Conservation (phyloP, 2,329 filamentous ascomycete species). For the Dichotomopilus funicola region DNA sequence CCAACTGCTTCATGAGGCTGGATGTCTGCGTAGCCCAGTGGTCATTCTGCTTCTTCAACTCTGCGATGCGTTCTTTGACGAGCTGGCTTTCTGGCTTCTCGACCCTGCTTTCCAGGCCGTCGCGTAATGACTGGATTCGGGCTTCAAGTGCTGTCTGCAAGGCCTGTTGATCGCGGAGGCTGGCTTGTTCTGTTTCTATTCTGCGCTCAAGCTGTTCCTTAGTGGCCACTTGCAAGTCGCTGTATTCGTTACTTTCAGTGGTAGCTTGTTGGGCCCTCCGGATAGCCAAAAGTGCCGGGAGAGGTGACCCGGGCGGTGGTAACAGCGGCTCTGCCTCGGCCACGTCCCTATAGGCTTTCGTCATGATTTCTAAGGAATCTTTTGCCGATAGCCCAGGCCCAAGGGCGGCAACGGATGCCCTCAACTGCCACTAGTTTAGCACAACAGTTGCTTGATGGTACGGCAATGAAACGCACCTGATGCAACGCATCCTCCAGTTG, state of each 20-base stretch:
- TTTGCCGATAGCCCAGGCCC: conserved; percentile 21
- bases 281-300: conserved; percentile 66
- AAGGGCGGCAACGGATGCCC: conserved; percentile 6
- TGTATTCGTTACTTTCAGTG: conserved; percentile 55
- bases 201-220: conserved; percentile 39
- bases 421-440: conserved; percentile 15
- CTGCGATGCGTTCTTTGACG: conserved; percentile 54
- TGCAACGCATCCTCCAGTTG: conserved; percentile 34
- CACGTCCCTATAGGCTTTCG: conserved; percentile 59
- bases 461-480: conserved; percentile 18
- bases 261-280: conserved; percentile 60
- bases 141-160: conserved; percentile 47
- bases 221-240: conserved; percentile 39
- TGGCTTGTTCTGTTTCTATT: conserved; percentile 45
- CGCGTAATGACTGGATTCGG: conserved; percentile 53
- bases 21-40: conserved; percentile 55
- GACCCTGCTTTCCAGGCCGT: conserved; percentile 50
- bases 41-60: conserved; percentile 53
- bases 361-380: conserved; percentile 46
- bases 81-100: conserved; percentile 55
- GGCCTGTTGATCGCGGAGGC: conserved; percentile 48
- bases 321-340: conserved; percentile 57
- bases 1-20: conserved; percentile 56
- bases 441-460: neutral
- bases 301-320: conserved; percentile 58